Evolutionary conservation across 2,329 filamentous ascomycete species (phyloP).

Genomic region (Grosmannia penicillata): DNA sequence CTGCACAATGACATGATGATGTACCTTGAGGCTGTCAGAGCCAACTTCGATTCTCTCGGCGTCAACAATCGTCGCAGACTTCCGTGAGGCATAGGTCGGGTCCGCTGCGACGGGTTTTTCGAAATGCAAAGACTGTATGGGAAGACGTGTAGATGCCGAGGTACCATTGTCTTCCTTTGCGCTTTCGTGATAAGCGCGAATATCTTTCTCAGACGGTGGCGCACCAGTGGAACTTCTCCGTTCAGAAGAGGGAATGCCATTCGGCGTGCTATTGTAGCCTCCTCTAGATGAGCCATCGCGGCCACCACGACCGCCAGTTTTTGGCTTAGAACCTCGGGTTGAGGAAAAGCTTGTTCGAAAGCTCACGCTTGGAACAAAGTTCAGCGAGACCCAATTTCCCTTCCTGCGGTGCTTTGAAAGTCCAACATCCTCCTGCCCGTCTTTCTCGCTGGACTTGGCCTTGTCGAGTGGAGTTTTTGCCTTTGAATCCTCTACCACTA

Average conservation of each 20-base stretch:
- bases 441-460: conserved; percentile 46
- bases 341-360: conserved; percentile 75
- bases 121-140: conserved; percentile 19
- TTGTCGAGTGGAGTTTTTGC: conserved; percentile 48
- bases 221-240: conserved; percentile 5
- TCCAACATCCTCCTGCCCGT: conserved; percentile 40
- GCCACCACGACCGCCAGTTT: conserved; percentile 31
- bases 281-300: conserved; percentile 20
- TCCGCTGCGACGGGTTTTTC: conserved; percentile 32
- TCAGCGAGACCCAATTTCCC: conserved; percentile 72
- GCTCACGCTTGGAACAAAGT: conserved; percentile 69
- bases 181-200: conserved; percentile 17
- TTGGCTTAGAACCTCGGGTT: conserved; percentile 32
- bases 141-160: conserved; percentile 18
- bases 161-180: conserved; percentile 19
- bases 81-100: conserved; percentile 24
- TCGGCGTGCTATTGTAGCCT: conserved; percentile 6
- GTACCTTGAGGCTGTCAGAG: too few species aligned
- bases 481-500: conserved; percentile 54
- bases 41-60: too few species aligned
- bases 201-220: conserved; percentile 20
- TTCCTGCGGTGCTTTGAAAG: conserved; percentile 45
- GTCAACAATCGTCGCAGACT: conserved; percentile 18
- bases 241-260: conserved; percentile 13
- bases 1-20: too few species aligned